Evolutionary conservation across 2,329 filamentous ascomycete species (phyloP).

Genomic region (Fusarium sp.): DNA sequence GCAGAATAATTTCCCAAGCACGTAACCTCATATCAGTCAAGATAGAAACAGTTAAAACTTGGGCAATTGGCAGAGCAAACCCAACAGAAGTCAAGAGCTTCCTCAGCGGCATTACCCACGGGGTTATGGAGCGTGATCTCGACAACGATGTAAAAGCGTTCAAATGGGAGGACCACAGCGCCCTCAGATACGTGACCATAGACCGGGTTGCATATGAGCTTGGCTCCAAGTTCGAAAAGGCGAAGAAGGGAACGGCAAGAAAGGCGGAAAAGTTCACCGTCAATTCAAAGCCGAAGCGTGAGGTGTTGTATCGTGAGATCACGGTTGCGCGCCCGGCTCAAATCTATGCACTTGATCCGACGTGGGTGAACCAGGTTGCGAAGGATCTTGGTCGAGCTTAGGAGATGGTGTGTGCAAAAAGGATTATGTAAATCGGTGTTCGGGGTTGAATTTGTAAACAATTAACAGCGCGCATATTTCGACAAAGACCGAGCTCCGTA

Average conservation of each 20-base stretch:
- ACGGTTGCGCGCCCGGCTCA: neutral
- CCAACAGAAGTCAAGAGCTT: neutral
- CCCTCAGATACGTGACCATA: constrained; percentile 6
- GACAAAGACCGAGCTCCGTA: neutral
- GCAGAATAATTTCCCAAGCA: constrained; percentile 8
- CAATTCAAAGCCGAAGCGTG: neutral
- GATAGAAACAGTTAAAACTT: constrained; percentile 3
- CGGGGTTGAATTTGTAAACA: neutral
- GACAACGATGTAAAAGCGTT: neutral
- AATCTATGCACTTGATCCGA: neutral
- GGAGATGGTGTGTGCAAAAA: too few species aligned
- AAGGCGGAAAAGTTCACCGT: constrained; percentile 15
- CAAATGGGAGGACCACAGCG: constrained; percentile 35
- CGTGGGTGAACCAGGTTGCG: constrained; percentile 23
- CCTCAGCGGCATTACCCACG: neutral
- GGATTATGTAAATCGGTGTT: too few species aligned
- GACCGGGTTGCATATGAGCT: constrained; percentile 12
- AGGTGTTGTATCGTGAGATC: constrained; percentile 21
- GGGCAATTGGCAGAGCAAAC: neutral
- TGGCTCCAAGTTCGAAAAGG: constrained; percentile 17
- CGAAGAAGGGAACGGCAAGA: constrained; percentile 6
- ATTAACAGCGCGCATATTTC: neutral
- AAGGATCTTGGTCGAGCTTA: neutral
- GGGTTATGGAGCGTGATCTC: neutral
- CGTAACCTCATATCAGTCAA: constrained; percentile 14